Percentiles rank a stretch among this genome's conserved stretches.
phyloP scores from a whole-genome alignment of 805 yeast species.

The Wickerhamomyces queroliae region DNA sequence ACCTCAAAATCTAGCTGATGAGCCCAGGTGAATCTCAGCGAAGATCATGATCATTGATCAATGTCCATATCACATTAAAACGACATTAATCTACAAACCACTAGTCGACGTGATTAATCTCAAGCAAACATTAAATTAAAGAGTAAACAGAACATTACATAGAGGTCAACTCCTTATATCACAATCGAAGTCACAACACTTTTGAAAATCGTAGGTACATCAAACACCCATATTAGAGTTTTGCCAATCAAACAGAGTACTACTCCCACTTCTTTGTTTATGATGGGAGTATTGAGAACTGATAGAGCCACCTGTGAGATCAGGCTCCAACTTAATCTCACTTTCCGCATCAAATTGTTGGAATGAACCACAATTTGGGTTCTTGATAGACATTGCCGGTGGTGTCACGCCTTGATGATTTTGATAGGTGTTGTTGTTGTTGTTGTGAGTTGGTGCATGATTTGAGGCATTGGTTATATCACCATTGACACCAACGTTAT shows the following conservation, averaged over 20 bases:
- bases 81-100: no score
- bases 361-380: background rate
- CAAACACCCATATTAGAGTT: background rate
- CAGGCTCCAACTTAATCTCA: background rate
- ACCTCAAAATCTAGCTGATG: no score
- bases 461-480: no score
- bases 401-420: no score
- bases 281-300: background rate
- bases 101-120: no score
- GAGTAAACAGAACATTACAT: no score
- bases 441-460: constrained; percentile 4
- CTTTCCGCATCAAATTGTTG: background rate
- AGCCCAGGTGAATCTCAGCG: no score
- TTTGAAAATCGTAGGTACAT: background rate
- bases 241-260: constrained; percentile 7
- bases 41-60: no score
- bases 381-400: no score
- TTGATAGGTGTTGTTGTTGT: constrained; percentile 3
- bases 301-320: background rate
- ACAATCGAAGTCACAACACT: background rate
- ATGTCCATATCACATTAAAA: no score
- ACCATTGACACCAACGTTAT: constrained; percentile 6
- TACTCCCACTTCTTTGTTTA: background rate
- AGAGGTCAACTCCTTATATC: no score
- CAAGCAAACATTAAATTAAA: no score